Evolutionary conservation across 2,329 filamentous ascomycete genomes (phyloP), one percentile per base, ranked within the genome.

Genomic region (Colletotrichum godetiae): DNA sequence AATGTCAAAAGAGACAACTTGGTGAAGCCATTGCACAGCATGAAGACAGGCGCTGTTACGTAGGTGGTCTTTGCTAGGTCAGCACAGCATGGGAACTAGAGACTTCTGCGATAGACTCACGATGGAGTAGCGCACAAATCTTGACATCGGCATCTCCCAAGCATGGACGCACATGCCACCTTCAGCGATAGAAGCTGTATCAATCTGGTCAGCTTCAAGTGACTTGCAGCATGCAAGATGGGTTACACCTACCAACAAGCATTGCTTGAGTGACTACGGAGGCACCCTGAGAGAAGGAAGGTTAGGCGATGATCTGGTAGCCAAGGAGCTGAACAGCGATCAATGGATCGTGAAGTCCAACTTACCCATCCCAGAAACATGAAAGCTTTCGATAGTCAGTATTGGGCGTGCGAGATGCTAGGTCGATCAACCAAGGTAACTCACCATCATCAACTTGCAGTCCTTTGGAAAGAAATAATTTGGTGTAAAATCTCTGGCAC

Each of bases 1-100:
- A 85, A 83, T 5, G 82, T 76, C 4, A 84, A 78, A 4, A 86
- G 80, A 0, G 82, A 80, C 3, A 84, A 29, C 59, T 85, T 86
- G 13, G 81, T 80, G 22, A 82, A 78, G 2, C 79, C 80, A 13
- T 79, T 80, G 46, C 81, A 80, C 19, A 81, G 69, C n/a, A 82
- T 78, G 66, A 82, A 84, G 29, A 84, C 74, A 7, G 77, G 76
- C 0, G 77, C 75, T 0, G 77, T 70, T 5, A 81, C 67, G 33
- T 80, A 80, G 4, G 61, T 67, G 24, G 60, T 62, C 76, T 76
- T 24, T 29, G n/a, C 4, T 13, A 7, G 2, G 27, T 42, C 15
- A 53, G 35, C 5, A 2, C 27, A 8, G 24, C 12, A 5, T 5
- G 15, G n/a, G 27, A 15, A 24, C 19, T 10, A 2, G 5, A 11